Conservation (phyloP, 2,329 filamentous ascomycete species). For the Penicillium concentricum region DNA sequence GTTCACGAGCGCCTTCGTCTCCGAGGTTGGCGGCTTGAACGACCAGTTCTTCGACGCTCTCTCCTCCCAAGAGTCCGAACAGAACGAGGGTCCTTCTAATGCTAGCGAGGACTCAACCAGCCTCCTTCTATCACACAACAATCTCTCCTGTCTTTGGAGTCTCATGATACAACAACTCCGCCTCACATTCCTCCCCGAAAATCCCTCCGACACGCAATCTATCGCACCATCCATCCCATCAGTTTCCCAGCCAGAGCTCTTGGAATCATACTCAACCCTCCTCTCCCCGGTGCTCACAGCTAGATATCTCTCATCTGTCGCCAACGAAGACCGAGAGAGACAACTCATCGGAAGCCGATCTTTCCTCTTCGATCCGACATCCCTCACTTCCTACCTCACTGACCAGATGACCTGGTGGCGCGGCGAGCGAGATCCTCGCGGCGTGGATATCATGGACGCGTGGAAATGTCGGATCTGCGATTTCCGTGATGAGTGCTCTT, state of each 20-base stretch:
- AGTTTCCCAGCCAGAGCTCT: slow-evolving; percentile 33
- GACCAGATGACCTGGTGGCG: slow-evolving; percentile 85
- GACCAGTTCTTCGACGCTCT: slow-evolving; percentile 60
- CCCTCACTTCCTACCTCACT: slow-evolving; percentile 64
- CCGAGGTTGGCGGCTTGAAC: slow-evolving; percentile 68
- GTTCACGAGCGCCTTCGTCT: slow-evolving; percentile 79
- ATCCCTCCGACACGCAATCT: slow-evolving; percentile 10
- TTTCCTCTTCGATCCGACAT: slow-evolving; percentile 65
- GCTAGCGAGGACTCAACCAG: slow-evolving; percentile 48
- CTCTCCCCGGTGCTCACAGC: slow-evolving; percentile 48
- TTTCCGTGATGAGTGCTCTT: slow-evolving; percentile 74
- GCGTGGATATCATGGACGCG: slow-evolving; percentile 78
- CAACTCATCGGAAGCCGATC: slow-evolving; percentile 54
- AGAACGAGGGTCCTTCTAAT: slow-evolving; percentile 24
- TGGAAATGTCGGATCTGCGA: slow-evolving; percentile 87
- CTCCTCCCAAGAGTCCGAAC: slow-evolving; percentile 33
- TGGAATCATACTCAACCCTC: slow-evolving; percentile 39
- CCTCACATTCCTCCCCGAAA: slow-evolving; percentile 46
- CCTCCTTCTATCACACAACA: slow-evolving; percentile 59
- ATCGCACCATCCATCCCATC: slow-evolving; percentile 33
- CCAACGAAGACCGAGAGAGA: slow-evolving; percentile 24
- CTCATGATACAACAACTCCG: slow-evolving; percentile 63
- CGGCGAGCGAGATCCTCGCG: slow-evolving; percentile 68
- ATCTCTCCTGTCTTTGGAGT: slow-evolving; percentile 58
- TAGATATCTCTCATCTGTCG: slow-evolving; percentile 41